These are phyloP conservation scores for Bipolaris oryzae DNA, from an alignment of 2,329 filamentous ascomycete species.

Conservation along the genomic window DNA sequence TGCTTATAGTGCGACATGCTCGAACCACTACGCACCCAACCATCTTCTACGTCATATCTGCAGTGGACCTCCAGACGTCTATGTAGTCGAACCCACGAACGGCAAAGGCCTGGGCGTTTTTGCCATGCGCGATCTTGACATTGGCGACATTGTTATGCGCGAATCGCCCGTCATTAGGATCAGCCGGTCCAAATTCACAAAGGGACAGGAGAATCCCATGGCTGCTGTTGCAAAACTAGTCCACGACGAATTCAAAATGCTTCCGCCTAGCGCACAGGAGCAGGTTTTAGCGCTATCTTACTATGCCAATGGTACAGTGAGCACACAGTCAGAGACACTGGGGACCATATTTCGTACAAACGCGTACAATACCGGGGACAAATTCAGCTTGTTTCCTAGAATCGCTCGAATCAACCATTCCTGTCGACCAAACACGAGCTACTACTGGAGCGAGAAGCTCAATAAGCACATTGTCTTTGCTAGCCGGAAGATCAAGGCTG, in stretches of 20 bases:
- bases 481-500: conserved; percentile 43
- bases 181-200: conserved; percentile 32
- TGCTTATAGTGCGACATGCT: conserved; percentile 15
- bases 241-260: conserved; percentile 30
- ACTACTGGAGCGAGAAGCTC: conserved; percentile 43
- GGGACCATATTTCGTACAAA: conserved; percentile 46
- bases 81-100: conserved; percentile 38
- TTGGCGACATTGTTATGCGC: conserved; percentile 49
- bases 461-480: conserved; percentile 46
- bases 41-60: conserved; percentile 29
- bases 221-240: conserved; percentile 29
- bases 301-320: conserved; percentile 26
- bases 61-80: conserved; percentile 31
- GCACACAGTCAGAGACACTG: conserved; percentile 28
- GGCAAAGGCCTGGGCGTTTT: conserved; percentile 54
- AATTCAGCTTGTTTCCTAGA: conserved; percentile 43
- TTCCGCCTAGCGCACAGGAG: conserved; percentile 27
- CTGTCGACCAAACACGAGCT: conserved; percentile 47
- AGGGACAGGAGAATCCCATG: conserved; percentile 37
- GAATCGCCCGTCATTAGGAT: conserved; percentile 49
- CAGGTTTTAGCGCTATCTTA: conserved; percentile 39
- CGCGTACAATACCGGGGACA: conserved; percentile 41
- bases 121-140: conserved; percentile 44
- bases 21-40: conserved; percentile 23
- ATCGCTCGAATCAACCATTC: conserved; percentile 48